Evolutionary conservation across 352 stramenopile species (phyloP), one percentile per base, ranked within the genome.

Genomic region (Phytophthora cactorum): DNA sequence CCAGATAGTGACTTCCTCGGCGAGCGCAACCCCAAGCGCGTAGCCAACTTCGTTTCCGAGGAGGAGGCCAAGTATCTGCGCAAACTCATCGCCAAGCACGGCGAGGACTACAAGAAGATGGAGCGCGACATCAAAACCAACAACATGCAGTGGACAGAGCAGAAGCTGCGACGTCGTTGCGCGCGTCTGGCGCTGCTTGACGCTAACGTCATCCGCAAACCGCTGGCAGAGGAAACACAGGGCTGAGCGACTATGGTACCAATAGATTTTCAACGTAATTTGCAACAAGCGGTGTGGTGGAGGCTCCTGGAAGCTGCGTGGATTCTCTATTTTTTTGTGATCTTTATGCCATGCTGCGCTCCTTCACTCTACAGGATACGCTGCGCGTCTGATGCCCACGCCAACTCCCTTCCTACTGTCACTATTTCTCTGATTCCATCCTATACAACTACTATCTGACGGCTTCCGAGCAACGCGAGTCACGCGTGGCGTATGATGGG

Each of bases 51-150:
- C 75, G 89, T 95, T 76, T 93, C 84, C 4, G 81, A 86, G 36
- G 81, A 91, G 51, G 86, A 95, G 63, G 59, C 84, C 66, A 85
- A 90, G 64, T 95, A 95, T 63, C 58, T 95, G 65, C 84, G 86
- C 34, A 79, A 74, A 47, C 77, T 91, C 17, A 64, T 91, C 15
- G 79, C 79, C 59, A 95, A 93, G 69, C 72, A 93, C 62, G 79
- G 77, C 50, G 81, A 95, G 29, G 54, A 91, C 74, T 91, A 81
- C 75, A 79, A 81, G 57, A 86, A 82, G 68, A 95, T 95, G 86
- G 78, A 72, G 66, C 79, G 84, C 57, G 86, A 95, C 52, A 89
- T 95, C 66, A 95, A 95, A 78, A 79, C 70, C 41, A 95, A 95
- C 80, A 86, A 86, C 58, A 88, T 89, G 81, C 86, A 95, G 75